These are phyloP conservation scores for Eleusine coracana DNA, from an alignment of 176 grass and related monocot genomes.

Conservation along the genomic window DNA sequence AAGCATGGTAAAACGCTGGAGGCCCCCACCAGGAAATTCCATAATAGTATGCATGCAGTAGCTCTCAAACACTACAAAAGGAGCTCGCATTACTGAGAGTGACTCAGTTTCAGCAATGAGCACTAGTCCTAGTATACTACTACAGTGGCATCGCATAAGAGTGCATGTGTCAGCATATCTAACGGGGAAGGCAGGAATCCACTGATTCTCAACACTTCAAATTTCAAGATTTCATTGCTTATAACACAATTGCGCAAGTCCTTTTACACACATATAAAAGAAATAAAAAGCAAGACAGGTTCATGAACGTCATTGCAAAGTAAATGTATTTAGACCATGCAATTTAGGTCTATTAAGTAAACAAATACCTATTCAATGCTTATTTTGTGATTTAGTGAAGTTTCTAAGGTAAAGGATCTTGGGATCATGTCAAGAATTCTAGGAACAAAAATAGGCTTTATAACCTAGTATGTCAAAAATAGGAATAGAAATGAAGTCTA, in stretches of 20 bases:
- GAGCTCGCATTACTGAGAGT: no score
- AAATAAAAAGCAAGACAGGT: neutral
- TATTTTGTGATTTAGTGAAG: neutral
- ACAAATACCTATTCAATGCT: neutral
- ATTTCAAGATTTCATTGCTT: neutral
- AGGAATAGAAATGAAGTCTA: slow-evolving; percentile 5
- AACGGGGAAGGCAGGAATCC: no score
- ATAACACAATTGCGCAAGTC: neutral
- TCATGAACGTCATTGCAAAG: neutral
- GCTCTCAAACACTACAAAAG: neutral
- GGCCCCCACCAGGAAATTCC: neutral
- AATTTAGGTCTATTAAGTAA: neutral
- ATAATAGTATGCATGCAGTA: neutral
- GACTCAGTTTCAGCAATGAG: neutral
- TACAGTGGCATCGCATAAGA: no score
- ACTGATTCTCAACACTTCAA: neutral
- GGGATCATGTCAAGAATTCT: neutral
- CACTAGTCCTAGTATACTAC: neutral
- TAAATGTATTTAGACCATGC: slow-evolving; percentile 1
- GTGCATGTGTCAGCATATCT: no score
- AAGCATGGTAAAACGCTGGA: neutral
- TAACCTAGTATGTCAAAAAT: neutral
- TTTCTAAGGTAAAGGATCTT: neutral
- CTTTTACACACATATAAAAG: neutral
- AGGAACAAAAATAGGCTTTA: neutral